A percentile compares a stretch with the other conserved stretches of the same genome.
These are phyloP conservation scores for Sporothrix curviconia DNA, from an alignment of 2,329 filamentous ascomycete genomes.

Conservation along the genomic window DNA sequence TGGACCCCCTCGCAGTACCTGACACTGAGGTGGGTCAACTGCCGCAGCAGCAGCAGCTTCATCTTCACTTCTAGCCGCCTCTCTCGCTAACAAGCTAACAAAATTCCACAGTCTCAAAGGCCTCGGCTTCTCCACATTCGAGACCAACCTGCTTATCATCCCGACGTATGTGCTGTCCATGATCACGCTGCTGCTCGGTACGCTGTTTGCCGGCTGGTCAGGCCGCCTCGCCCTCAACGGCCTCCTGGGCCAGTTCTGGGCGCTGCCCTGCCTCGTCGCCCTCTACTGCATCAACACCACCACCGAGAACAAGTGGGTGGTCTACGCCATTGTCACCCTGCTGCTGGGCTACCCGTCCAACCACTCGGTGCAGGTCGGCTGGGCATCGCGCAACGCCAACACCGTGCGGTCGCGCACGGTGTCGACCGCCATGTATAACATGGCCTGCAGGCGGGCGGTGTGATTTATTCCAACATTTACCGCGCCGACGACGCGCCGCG, in stretches of 20 bases:
- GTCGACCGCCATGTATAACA: conserved; percentile 58
- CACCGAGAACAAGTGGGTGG: conserved; percentile 34
- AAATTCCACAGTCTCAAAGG: conserved; percentile 36
- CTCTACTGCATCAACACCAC: conserved; percentile 36
- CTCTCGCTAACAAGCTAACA: conserved; percentile 24
- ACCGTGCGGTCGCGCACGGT: conserved; percentile 56
- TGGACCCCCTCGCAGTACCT: conserved; percentile 47
- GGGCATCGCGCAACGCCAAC: conserved; percentile 52
- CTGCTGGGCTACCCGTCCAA: conserved; percentile 36
- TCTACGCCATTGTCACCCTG: conserved; percentile 36
- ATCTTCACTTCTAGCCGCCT: conserved; percentile 33
- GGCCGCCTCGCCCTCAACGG: conserved; percentile 44
- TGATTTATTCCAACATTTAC: conserved; percentile 37
- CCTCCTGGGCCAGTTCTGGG: conserved; percentile 50
- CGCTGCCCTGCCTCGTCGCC: conserved; percentile 51
- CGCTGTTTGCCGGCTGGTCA: conserved; percentile 37
- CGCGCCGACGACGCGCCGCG: conserved; percentile 35
- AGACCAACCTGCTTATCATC: conserved; percentile 57
- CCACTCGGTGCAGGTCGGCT: conserved; percentile 43
- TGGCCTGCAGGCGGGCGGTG: conserved; percentile 39
- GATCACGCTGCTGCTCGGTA: conserved; percentile 31
- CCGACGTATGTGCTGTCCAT: conserved; percentile 36
- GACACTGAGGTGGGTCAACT: conserved; percentile 40
- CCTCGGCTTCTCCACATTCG: conserved; percentile 54
- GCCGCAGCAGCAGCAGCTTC: conserved; percentile 21